Conservation (phyloP, 176 grass and related monocot genomes). For the Ensete glaucum region DNA sequence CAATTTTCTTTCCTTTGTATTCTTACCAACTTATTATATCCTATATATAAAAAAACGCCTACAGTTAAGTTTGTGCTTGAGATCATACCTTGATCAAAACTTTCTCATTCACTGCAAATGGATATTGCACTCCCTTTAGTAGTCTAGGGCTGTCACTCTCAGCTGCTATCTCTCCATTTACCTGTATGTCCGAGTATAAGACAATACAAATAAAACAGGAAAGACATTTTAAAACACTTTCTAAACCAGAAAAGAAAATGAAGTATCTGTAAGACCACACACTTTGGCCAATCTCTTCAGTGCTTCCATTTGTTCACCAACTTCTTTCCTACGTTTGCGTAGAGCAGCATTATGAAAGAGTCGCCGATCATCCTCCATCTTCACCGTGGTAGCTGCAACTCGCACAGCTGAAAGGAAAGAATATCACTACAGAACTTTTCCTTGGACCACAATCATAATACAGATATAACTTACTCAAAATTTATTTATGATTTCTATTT, state of each 20-base stretch:
- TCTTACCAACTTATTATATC: background rate
- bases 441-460: background rate
- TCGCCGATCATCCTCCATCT: conserved; percentile 68
- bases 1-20: conserved; percentile 4
- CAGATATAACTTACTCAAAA: conserved; percentile 7
- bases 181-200: conserved; percentile 22
- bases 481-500: conserved; percentile 4
- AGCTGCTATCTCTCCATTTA: conserved; percentile 29
- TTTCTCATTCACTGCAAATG: conserved; percentile 55
- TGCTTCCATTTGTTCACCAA: conserved; percentile 36
- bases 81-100: conserved; percentile 52
- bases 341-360: conserved; percentile 54
- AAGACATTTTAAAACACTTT: background rate
- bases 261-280: background rate
- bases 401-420: conserved; percentile 47
- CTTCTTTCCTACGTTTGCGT: conserved; percentile 61
- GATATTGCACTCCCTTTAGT: conserved; percentile 55
- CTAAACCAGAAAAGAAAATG: background rate
- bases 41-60: background rate
- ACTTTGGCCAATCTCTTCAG: conserved; percentile 40
- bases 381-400: conserved; percentile 63
- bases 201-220: background rate
- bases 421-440: conserved; percentile 18
- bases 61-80: too few species aligned
- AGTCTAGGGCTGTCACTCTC: conserved; percentile 28